A percentile compares a stretch with the other conserved stretches of the same genome.
These are phyloP conservation scores for Sarocladium strictum DNA, from an alignment of 2,329 filamentous ascomycete genomes.

Conservation along the genomic window DNA sequence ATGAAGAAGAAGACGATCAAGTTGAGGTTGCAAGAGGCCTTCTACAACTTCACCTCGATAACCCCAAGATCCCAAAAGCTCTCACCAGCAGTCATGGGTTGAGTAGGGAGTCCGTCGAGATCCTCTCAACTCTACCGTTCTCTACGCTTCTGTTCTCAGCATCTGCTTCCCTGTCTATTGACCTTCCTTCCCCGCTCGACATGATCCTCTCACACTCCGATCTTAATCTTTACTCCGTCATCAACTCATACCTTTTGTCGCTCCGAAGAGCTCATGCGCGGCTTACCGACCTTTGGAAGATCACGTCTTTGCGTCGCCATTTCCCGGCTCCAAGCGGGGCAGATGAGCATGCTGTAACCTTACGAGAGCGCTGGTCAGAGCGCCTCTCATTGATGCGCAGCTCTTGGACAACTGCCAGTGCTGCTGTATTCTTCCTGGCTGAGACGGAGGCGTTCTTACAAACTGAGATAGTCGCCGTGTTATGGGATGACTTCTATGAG, in stretches of 20 bases:
- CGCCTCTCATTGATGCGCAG: constrained; percentile 67
- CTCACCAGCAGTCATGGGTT: constrained; percentile 31
- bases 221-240: constrained; percentile 71
- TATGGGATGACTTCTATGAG: constrained; percentile 71
- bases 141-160: constrained; percentile 76
- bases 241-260: constrained; percentile 82
- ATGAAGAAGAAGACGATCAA: constrained; percentile 73
- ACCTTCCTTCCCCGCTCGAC: constrained; percentile 74
- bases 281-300: constrained; percentile 81
- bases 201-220: constrained; percentile 77
- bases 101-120: constrained; percentile 22
- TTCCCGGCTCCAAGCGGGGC: constrained; percentile 65
- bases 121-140: constrained; percentile 55
- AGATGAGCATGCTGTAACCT: constrained; percentile 51
- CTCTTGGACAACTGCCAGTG: constrained; percentile 85
- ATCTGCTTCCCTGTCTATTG: constrained; percentile 61
- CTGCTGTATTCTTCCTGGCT: constrained; percentile 81
- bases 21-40: constrained; percentile 78
- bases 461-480: constrained; percentile 75
- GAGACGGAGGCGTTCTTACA: constrained; percentile 87
- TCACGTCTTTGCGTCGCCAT: constrained; percentile 68
- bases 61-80: constrained; percentile 25
- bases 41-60: constrained; percentile 60
- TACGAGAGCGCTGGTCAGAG: constrained; percentile 57
- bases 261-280: constrained; percentile 81